Evolutionary conservation across 306 rosid genomes (phyloP), one percentile per base, ranked within the genome.

Genomic region (Oxytropis ochrocephala): DNA sequence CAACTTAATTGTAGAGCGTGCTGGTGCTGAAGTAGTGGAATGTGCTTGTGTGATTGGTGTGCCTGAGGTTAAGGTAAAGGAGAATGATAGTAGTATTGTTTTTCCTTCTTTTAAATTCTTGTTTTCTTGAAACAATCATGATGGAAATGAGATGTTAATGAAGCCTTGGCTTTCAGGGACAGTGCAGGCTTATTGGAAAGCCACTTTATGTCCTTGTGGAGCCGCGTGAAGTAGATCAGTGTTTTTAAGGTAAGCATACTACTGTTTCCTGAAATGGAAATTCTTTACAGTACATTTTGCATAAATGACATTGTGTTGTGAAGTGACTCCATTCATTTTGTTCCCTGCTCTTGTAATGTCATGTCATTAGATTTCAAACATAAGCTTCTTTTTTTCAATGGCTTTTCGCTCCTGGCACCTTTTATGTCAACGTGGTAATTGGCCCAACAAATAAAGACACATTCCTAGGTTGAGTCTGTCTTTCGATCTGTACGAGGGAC

Each of bases 21-120:
- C 74, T 68, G 91, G 85, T 36, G 97, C 96, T 36, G 96, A 91
- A 73, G 99, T 95, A 6, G 88, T 91, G 43, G 99, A 95, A 82
- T 95, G 99, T 71, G 99, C 89, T 2, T 95, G 99, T 62, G 99
- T 95, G 17, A 71, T 95, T 21, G 99, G 99, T 48, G 84, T 95
- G 78, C 99, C 92, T 5, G 96, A 91, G 73, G 91, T 71, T 18
- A 89, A 94, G 96, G 98, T 94, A 87, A n/a, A n/a, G n/a, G n/a
- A n/a, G n/a, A n/a, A n/a, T n/a, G n/a, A n/a, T n/a, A n/a, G n/a
- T n/a, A n/a, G n/a, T n/a, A n/a, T n/a, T n/a, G n/a, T n/a, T n/a
- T n/a, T n/a, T n/a, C n/a, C n/a, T n/a, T n/a, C n/a, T n/a, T n/a
- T n/a, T n/a, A n/a, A n/a, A n/a, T n/a, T n/a, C n/a, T n/a, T n/a